phyloP scores from a whole-genome alignment of 306 rosid species.

The Cucurbita ficifolia region DNA sequence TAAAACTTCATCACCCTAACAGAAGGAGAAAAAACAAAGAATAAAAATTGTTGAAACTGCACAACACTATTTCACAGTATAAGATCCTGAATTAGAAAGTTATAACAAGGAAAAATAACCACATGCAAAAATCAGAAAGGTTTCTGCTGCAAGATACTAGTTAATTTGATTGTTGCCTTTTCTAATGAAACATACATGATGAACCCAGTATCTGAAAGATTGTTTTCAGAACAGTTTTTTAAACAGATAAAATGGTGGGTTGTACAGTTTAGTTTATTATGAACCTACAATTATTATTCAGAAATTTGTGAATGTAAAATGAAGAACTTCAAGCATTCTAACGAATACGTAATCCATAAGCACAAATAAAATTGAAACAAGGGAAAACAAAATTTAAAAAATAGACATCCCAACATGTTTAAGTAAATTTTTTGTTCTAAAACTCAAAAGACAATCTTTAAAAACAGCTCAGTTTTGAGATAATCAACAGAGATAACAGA shows the following conservation, averaged over 20 bases:
- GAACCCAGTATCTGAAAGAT: not conserved
- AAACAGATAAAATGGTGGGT: not conserved
- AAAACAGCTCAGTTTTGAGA: not conserved
- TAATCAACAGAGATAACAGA: not conserved
- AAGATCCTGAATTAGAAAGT: not conserved
- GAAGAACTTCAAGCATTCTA: not conserved
- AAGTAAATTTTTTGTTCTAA: too few species aligned
- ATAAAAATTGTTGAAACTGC: not conserved
- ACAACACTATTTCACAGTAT: not conserved
- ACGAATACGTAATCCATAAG: not conserved
- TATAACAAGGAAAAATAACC: not conserved
- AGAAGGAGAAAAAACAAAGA: not conserved
- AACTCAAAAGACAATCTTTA: too few species aligned
- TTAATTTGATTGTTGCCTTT: not conserved
- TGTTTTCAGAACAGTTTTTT: not conserved
- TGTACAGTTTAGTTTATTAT: not conserved
- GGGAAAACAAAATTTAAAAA: not conserved
- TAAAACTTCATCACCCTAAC: constrained; percentile 83
- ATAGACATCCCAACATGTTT: not conserved
- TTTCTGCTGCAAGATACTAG: not conserved
- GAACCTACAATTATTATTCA: not conserved
- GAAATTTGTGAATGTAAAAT: not conserved
- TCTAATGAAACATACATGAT: not conserved
- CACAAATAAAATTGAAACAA: not conserved
- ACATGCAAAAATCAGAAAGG: not conserved